Base-by-base conservation (phyloP, 2,329 filamentous ascomycete species). In the Stylonectria norvegica region DNA sequence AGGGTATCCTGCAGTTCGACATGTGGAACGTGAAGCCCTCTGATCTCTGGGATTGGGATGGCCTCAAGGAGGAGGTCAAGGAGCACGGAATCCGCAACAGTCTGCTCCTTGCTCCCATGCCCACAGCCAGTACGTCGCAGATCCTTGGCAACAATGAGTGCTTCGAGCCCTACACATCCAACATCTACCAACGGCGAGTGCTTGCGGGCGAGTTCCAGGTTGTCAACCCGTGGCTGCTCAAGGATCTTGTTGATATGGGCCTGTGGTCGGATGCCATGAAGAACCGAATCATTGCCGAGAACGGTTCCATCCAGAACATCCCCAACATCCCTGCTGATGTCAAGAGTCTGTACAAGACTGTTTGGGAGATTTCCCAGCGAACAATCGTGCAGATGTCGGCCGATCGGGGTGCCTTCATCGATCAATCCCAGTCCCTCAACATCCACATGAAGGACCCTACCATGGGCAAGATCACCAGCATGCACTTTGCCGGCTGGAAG, bases 231-330 rank as follows among this genome's bases (percentile, higher is more conserved):
- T 98, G 93, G 93, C 72, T 98, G 49, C 81, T 98, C 47, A 96
- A 95, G 77, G 93, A 98, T 60, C 82, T 98, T 20, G 93, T 98
- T 55, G 93, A 98, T 62, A 87, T 96, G 73, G 93, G 93, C 47
- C 78, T 98, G 31, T 98, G 93, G 93, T 96, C 91, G 34, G 91
- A 98, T 70, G 89, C 89, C 73, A 98, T 98, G 93, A 98, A 98
- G 84, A 98, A 98, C 77, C 89, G 93, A 58, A 98, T 98, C 76
- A 98, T 98, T 60, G 86, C 93, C 42, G 91, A 96, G 48, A 88
- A 88, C 54, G 93, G 93, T 53, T 97, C 91, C 15, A 86, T 98
- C 40, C 93, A 97, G 69, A 91, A 93, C 68, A 91, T 98, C 49
- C 87, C 91, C 62, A 97, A 94, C 70, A 96, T 98, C 49, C 91